Base-by-base conservation (phyloP, 192 early-diverging fungal species). In the Backusella sp. region DNA sequence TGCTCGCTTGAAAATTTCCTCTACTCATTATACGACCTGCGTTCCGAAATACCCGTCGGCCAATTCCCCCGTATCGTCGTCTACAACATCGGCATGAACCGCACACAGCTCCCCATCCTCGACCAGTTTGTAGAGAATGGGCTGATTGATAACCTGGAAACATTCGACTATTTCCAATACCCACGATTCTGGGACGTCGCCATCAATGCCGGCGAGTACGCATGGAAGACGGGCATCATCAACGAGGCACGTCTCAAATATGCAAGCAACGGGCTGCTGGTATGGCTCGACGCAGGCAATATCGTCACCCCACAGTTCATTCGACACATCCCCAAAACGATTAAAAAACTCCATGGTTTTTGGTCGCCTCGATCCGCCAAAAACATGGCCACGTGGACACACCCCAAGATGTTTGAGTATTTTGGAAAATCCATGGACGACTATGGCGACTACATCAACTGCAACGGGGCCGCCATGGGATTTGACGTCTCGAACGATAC, bases 221-320 rank as follows among this genome's bases (percentile, higher is more conserved):
- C 79, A 42, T 88, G 87, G 87, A 88, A 88, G 72, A 80, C 87
- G 0, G 87, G 85, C 1, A 88, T 88, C 66, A 75, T 88, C n/a
- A 76, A 84, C 52, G 85, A 88, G 52, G 85, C 83, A 1, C 73
- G 82, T 0, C 59, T 83, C 23, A 77, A 84, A 42, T 82, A 84
- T 66, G 62, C 73, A 2, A 26, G 56, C 34, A 44, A 67, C n/a
- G 87, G 87, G 11, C 67, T 85, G 6, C 19, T 88, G 1, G 77
- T 86, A 0, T 88, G 87, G 87, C 71, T 88, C 7, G 87, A 88
- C 49, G 83, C 87, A 0, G 87, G 87, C 26, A 82, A 86, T 15
- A 73, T 84, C 56, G 53, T 85, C 14, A 80, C 84, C 1, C 36
- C 81, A 4, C 81, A 88, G 53, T 88, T 88, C 72, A 75, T 88